Evolutionary conservation across 2,329 filamentous ascomycete species (phyloP), one percentile per base, ranked within the genome.

Genomic region (Aspergillus japonicus): DNA sequence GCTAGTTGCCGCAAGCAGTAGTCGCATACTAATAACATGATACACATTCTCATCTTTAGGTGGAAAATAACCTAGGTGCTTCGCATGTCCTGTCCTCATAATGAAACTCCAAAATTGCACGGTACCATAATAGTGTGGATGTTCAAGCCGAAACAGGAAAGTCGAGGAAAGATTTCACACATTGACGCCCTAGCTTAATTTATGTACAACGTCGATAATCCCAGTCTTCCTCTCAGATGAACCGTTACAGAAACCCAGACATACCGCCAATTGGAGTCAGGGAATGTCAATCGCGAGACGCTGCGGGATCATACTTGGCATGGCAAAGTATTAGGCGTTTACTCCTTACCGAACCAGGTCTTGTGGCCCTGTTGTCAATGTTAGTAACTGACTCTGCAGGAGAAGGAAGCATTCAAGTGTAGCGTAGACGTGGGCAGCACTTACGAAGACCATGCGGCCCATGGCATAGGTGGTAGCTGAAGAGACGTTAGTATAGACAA

Each of bases 291-390:
- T 58, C 26, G 54, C 59, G 50, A 19, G 57, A 64, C 42, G 52
- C 31, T 54, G 47, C 52, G 14, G 39, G 39, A n/a, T 16, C 14
- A 47, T 24, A 59, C 35, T 53, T 52, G 47, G 47, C 57, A 58
- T 52, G 47, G 47, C 57, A 58, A 60, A 48, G 57, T 61, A 44
- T 57, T 16, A 44, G 39, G 29, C 51, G 51, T 68, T 62, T 75
- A 77, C 48, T 70, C 63, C 63, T 75, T 71, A 62, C 70, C 71
- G 66, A 75, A 84, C 82, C 84, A 87, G 61, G 86, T 87, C 83
- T 88, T 89, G 79, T 88, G 81, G 72, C 86, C 86, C 83, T 80
- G 14, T 31, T 11, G 6, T 24, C 26, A 19, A 50, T 12, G 47
- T 55, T 35, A 55, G 53, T 16, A 16, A 44, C 5, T 19, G 14